Percentiles rank a stretch among this genome's conserved stretches.
Conservation (phyloP, 2,329 filamentous ascomycete species). For the Fusarium sp. region DNA sequence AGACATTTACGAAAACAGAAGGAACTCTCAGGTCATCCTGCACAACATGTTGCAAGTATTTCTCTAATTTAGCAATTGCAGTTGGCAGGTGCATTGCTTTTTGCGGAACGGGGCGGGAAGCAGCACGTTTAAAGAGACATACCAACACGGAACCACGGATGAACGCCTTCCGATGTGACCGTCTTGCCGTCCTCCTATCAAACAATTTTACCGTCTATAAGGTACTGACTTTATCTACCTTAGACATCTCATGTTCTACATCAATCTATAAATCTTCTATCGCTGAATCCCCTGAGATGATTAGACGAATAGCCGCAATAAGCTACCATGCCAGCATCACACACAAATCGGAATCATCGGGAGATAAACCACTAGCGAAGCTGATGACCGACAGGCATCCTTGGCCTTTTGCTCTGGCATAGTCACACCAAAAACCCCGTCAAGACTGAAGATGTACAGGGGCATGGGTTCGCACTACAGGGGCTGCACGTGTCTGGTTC, state of each 20-base stretch:
- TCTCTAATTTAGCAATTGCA: background rate
- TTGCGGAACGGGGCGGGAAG: conserved; percentile 10
- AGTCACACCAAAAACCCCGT: conserved; percentile 5
- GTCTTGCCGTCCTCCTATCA: conserved; percentile 22
- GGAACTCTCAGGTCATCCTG: background rate
- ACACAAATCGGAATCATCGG: background rate
- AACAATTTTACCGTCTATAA: background rate
- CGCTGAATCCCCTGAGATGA: background rate
- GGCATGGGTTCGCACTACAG: conserved; percentile 19
- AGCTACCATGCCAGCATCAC: background rate
- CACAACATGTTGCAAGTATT: background rate
- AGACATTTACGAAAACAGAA: background rate
- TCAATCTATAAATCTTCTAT: background rate
- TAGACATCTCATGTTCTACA: background rate
- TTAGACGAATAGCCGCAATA: background rate
- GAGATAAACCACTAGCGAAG: conserved; percentile 8
- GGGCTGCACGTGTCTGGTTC: conserved; percentile 33
- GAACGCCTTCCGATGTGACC: conserved; percentile 17
- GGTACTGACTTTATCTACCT: background rate
- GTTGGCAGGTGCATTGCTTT: conserved; percentile 17
- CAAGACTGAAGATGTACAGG: conserved; percentile 20
- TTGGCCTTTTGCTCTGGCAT: background rate
- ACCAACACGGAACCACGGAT: conserved; percentile 20
- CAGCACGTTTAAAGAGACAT: conserved; percentile 4
- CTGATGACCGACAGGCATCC: background rate